A percentile compares a stretch with the other conserved stretches of the same genome.
phyloP scores from a whole-genome alignment of 352 stramenopile species.

The Pilasporangium apinafurcum region DNA sequence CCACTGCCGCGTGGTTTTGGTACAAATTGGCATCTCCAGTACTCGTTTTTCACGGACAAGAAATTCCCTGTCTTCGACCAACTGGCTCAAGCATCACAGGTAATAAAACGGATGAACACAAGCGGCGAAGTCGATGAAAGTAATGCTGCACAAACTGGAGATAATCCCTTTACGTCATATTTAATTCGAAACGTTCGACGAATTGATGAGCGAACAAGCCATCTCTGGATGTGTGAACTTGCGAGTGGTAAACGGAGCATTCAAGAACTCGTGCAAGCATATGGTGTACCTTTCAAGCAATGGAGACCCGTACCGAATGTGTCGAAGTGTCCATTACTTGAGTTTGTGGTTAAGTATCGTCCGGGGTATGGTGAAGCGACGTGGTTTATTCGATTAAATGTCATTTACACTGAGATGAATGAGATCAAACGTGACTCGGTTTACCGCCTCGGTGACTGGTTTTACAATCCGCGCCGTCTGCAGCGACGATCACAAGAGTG shows the following conservation, averaged over 20 bases:
- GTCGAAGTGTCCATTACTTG: constrained; percentile 74
- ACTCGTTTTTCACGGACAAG: constrained; percentile 81
- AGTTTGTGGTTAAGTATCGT: constrained; percentile 72
- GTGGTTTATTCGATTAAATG: constrained; percentile 82
- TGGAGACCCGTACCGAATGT: constrained; percentile 69
- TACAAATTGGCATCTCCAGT: constrained; percentile 78
- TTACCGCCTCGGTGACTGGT: constrained; percentile 66
- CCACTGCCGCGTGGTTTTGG: constrained; percentile 68
- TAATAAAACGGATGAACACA: constrained; percentile 41
- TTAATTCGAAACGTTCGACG: constrained; percentile 78
- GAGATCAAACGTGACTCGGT: constrained; percentile 68
- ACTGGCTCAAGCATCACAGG: constrained; percentile 31
- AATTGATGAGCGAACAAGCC: constrained; percentile 71
- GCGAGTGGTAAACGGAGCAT: constrained; percentile 51
- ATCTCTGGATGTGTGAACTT: constrained; percentile 79
- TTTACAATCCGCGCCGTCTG: constrained; percentile 69
- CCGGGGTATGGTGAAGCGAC: constrained; percentile 65
- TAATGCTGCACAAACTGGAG: not conserved
- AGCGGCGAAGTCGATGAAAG: constrained; percentile 4
- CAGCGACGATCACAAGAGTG: constrained; percentile 67
- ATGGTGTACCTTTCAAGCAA: constrained; percentile 81
- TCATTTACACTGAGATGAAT: constrained; percentile 84
- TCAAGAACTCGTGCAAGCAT: constrained; percentile 64
- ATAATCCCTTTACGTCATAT: constrained; percentile 68
- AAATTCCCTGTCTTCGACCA: constrained; percentile 70